These are phyloP conservation scores for Flagelloscypha sp. DNA, from an alignment of 768 basidiomycete species.

Conservation along the genomic window DNA sequence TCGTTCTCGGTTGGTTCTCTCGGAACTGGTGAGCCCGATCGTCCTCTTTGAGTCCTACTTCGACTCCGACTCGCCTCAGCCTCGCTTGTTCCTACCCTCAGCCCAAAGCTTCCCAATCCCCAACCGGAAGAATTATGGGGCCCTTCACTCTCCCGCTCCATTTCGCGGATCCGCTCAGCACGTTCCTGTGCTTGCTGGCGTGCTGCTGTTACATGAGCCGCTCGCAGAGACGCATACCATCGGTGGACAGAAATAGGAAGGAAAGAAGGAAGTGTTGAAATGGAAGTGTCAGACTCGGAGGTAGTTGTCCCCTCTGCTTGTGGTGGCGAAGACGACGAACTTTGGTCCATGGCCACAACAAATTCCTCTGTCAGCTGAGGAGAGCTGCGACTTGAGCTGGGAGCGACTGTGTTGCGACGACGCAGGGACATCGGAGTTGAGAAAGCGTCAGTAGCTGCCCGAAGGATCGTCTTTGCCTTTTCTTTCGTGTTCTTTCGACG, in stretches of 20 bases:
- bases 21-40: not conserved
- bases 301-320: too few relatives aligned
- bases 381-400: too few relatives aligned
- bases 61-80: constrained; percentile 23
- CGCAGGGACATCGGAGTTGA: too few relatives aligned
- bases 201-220: constrained; percentile 65
- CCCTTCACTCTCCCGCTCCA: constrained; percentile 34
- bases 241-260: constrained; percentile 36
- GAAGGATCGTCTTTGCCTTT: constrained; percentile 50
- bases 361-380: not conserved
- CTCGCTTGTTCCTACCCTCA: constrained; percentile 20
- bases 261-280: constrained; percentile 22
- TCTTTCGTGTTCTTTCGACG: constrained; percentile 41
- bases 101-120: constrained; percentile 66
- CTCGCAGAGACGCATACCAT: constrained; percentile 54
- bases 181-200: constrained; percentile 64
- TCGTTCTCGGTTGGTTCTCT: constrained; percentile 8
- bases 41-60: constrained; percentile 7
- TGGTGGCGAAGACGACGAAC: too few relatives aligned
- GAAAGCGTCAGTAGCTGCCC: too few relatives aligned
- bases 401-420: too few relatives aligned
- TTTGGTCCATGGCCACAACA: too few relatives aligned
- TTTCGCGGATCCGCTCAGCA: constrained; percentile 55
- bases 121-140: constrained; percentile 40
- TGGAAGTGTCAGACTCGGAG: too few relatives aligned